phyloP scores from a whole-genome alignment of 345 rosid genomes.

The Eucalyptus curtisii region DNA sequence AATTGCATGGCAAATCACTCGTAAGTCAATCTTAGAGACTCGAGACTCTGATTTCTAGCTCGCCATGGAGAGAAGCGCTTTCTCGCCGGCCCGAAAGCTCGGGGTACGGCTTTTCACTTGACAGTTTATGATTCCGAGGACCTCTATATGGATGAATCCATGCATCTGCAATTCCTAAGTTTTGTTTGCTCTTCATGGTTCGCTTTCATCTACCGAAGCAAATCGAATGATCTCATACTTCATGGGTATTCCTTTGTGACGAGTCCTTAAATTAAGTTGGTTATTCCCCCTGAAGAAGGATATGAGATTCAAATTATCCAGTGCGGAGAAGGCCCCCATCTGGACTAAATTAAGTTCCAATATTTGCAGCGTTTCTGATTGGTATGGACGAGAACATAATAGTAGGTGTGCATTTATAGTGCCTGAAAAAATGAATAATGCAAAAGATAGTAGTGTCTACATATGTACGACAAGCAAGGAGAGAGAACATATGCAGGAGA shows the following conservation, averaged over 20 bases:
- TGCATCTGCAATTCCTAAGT: not conserved
- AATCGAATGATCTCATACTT: not conserved
- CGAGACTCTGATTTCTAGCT: not conserved
- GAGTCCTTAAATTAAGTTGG: not conserved
- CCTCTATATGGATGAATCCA: not conserved
- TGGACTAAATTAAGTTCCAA: not conserved
- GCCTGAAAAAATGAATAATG: not conserved
- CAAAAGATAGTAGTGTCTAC: not conserved
- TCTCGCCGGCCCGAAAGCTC: not conserved
- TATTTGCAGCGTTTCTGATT: not conserved
- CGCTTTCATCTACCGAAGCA: not conserved
- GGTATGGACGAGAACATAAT: not conserved
- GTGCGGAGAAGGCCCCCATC: not conserved
- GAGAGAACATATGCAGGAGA: not conserved
- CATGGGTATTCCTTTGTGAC: not conserved
- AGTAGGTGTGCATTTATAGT: not conserved
- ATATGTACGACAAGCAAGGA: not conserved
- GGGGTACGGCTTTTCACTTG: not conserved
- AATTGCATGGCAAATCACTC: not conserved
- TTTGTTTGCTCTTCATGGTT: not conserved
- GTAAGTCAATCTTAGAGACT: not conserved
- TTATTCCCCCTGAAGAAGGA: not conserved
- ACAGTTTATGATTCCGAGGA: not conserved
- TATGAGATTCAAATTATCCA: not conserved
- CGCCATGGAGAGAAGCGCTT: not conserved